Evolutionary conservation across 2,329 filamentous ascomycete species (phyloP).

Genomic region (Cucurbitaria berberidis): DNA sequence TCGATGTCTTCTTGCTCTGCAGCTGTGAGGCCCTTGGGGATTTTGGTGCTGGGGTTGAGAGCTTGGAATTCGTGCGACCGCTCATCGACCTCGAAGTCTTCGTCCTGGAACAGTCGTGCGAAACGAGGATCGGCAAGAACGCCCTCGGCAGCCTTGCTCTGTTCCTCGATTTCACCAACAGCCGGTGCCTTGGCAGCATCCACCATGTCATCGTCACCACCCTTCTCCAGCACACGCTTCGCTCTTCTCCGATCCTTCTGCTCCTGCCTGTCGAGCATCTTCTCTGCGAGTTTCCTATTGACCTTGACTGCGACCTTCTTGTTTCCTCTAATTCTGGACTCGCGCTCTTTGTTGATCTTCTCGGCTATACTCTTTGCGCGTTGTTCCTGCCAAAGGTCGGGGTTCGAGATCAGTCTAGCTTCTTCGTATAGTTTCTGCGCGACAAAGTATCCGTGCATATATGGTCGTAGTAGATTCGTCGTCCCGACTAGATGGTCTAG

Average conservation of each 20-base stretch:
- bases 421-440: conserved; percentile 95
- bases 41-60: conserved; percentile 84
- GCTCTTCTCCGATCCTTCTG: conserved; percentile 61
- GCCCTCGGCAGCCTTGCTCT: conserved; percentile 55
- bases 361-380: conserved; percentile 88
- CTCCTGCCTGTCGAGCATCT: conserved; percentile 70
- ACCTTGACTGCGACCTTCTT: conserved; percentile 93
- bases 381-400: conserved; percentile 92
- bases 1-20: conserved; percentile 66
- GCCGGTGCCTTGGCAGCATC: conserved; percentile 33
- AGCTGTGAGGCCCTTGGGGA: conserved; percentile 61
- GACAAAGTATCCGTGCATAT: conserved; percentile 99
- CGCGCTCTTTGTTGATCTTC: conserved; percentile 96
- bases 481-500: conserved; percentile 88
- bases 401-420: conserved; percentile 88
- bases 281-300: conserved; percentile 76
- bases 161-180: conserved; percentile 44
- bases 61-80: conserved; percentile 82
- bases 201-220: conserved; percentile 59
- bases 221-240: conserved; percentile 61
- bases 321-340: conserved; percentile 88
- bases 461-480: conserved; percentile 86
- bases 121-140: conserved; percentile 87
- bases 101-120: conserved; percentile 85
- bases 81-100: conserved; percentile 92